These are phyloP conservation scores for Leishmania tropica DNA, from an alignment of 208 protist species.

Conservation along the genomic window DNA sequence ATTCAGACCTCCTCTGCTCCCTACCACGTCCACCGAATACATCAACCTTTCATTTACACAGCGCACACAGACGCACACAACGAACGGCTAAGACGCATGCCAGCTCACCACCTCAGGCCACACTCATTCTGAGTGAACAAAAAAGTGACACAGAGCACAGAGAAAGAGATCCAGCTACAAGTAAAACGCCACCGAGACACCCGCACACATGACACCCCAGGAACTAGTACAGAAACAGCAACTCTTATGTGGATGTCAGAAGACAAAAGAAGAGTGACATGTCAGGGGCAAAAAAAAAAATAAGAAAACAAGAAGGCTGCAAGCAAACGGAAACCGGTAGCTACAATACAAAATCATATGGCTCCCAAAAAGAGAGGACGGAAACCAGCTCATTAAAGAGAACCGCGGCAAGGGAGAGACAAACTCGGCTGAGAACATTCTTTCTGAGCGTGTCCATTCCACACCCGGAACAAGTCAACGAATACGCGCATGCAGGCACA, in stretches of 20 bases:
- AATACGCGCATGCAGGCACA: too few relatives aligned
- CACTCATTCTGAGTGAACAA: too few relatives aligned
- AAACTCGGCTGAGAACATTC: too few relatives aligned
- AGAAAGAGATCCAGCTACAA: not conserved
- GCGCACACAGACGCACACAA: not conserved
- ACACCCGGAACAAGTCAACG: too few relatives aligned
- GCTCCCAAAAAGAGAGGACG: rapidly evolving
- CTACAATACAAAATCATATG: not conserved
- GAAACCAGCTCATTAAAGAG: not conserved
- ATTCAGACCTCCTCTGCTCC: not conserved
- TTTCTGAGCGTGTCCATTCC: too few relatives aligned
- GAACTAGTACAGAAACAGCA: not conserved
- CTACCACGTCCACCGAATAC: not conserved
- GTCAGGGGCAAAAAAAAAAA: not conserved
- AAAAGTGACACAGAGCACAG: too few relatives aligned
- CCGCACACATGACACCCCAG: not conserved
- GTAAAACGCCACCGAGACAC: not conserved
- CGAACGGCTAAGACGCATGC: not conserved
- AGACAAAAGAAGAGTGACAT: not conserved
- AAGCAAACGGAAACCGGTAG: not conserved
- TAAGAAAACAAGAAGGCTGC: not conserved
- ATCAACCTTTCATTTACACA: not conserved
- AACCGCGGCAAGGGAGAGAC: too few relatives aligned
- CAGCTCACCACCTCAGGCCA: not conserved
- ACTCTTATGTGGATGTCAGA: not conserved